These are phyloP conservation scores for Beauveria bassiana DNA, from an alignment of 2,329 filamentous ascomycete species.

Conservation along the genomic window DNA sequence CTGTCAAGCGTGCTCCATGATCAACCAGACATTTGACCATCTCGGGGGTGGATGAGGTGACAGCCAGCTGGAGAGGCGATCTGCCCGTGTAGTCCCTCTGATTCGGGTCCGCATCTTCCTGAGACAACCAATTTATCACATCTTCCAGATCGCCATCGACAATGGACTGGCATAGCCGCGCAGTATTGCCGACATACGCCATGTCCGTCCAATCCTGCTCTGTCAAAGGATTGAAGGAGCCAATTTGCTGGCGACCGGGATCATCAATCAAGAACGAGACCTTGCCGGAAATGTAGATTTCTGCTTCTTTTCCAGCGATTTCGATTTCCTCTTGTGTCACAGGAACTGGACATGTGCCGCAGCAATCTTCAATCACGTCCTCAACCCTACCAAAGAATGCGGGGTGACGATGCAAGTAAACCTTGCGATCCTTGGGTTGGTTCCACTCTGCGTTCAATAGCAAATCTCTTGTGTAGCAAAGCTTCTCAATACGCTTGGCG, in stretches of 20 bases:
- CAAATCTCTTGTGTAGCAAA: constrained; percentile 74
- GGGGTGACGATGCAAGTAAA: constrained; percentile 75
- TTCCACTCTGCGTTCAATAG: constrained; percentile 87
- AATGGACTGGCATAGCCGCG: constrained; percentile 71
- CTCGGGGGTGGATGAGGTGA: constrained; percentile 57
- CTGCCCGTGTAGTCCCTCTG: constrained; percentile 70
- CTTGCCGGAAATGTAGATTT: constrained; percentile 67
- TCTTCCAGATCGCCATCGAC: constrained; percentile 63
- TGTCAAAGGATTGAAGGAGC: constrained; percentile 71
- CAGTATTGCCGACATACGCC: constrained; percentile 79
- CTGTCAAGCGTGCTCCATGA: constrained; percentile 62
- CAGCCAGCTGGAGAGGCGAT: constrained; percentile 70
- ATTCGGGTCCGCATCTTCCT: constrained; percentile 64
- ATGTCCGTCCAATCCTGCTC: constrained; percentile 85
- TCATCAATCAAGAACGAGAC: constrained; percentile 72
- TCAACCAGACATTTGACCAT: constrained; percentile 66
- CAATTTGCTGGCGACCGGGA: constrained; percentile 66
- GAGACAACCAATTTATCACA: constrained; percentile 61
- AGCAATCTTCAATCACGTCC: constrained; percentile 74
- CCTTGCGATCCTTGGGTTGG: constrained; percentile 62
- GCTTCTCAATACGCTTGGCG: constrained; percentile 68
- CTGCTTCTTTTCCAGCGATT: constrained; percentile 61
- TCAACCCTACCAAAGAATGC: constrained; percentile 73
- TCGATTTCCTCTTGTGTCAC: constrained; percentile 64
- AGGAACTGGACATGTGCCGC: constrained; percentile 66